These are phyloP conservation scores for Phytophthora pistaciae DNA, from an alignment of 352 stramenopile species.

Conservation along the genomic window DNA sequence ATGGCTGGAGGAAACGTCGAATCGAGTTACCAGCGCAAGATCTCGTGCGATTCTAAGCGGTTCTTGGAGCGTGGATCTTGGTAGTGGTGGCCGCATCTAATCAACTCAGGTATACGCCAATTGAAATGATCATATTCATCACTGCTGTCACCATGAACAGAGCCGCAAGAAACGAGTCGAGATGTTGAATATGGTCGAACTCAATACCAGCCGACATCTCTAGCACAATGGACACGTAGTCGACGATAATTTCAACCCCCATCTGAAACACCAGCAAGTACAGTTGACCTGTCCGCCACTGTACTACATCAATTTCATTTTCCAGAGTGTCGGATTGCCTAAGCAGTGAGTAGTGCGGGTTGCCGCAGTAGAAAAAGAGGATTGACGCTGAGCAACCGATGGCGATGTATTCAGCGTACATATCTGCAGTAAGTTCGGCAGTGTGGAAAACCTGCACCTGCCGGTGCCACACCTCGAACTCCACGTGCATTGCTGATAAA, in stretches of 20 bases:
- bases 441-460: slow-evolving; percentile 1
- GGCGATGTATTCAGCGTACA: slow-evolving; percentile 2
- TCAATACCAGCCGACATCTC: slow-evolving; percentile 27
- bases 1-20: too few relatives aligned
- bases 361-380: slow-evolving; percentile 5
- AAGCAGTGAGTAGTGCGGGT: slow-evolving; percentile 1
- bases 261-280: slow-evolving; percentile 19
- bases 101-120: slow-evolving; percentile 35
- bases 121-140: slow-evolving; percentile 41
- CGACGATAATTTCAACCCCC: slow-evolving; percentile 22
- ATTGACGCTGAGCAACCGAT: slow-evolving; percentile 7
- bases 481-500: neutral
- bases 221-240: slow-evolving; percentile 3
- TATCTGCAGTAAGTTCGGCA: neutral
- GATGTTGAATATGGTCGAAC: slow-evolving; percentile 20
- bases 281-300: slow-evolving; percentile 9
- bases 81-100: too few relatives aligned
- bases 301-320: neutral
- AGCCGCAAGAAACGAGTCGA: slow-evolving; percentile 28
- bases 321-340: neutral
- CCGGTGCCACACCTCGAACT: neutral
- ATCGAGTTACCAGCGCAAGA: too few relatives aligned
- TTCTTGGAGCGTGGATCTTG: too few relatives aligned
- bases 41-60: too few relatives aligned
- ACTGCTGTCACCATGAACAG: slow-evolving; percentile 36